These are phyloP conservation scores for Nectriaceae sp. DNA, from an alignment of 2,329 filamentous ascomycete genomes.

Conservation along the genomic window DNA sequence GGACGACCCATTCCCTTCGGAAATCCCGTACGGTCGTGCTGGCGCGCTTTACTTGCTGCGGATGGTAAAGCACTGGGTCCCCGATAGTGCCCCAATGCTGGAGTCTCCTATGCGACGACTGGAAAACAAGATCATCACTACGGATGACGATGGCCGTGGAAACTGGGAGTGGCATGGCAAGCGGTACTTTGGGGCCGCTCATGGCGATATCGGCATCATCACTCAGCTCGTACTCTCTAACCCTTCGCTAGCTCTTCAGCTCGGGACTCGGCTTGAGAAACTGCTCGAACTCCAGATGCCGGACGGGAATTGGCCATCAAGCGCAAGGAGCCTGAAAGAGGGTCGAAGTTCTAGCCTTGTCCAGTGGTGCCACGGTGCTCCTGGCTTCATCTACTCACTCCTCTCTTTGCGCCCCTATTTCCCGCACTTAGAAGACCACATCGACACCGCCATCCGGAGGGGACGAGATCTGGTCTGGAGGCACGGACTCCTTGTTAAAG, in stretches of 20 bases:
- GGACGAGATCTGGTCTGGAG: constrained; percentile 56
- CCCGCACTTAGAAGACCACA: constrained; percentile 52
- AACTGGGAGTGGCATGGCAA: constrained; percentile 66
- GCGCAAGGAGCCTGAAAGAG: constrained; percentile 44
- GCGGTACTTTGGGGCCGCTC: constrained; percentile 64
- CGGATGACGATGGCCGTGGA: constrained; percentile 40
- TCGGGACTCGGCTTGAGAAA: constrained; percentile 54
- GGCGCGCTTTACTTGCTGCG: constrained; percentile 70
- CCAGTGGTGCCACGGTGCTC: constrained; percentile 69
- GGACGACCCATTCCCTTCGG: constrained; percentile 52
- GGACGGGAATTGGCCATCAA: constrained; percentile 65
- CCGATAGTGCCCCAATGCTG: constrained; percentile 47
- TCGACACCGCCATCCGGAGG: constrained; percentile 53
- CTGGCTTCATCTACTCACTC: constrained; percentile 63
- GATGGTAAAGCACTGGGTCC: constrained; percentile 59
- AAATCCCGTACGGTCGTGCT: constrained; percentile 67
- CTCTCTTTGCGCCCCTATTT: constrained; percentile 58
- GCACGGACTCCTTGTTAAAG: constrained; percentile 61
- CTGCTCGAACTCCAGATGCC: constrained; percentile 61
- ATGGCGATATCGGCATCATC: constrained; percentile 70
- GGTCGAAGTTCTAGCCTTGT: constrained; percentile 49
- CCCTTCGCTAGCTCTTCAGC: constrained; percentile 52
- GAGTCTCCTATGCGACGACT: constrained; percentile 58
- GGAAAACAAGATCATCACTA: constrained; percentile 59
- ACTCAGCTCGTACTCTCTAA: constrained; percentile 66